These are phyloP conservation scores for Agaricus sinodeliciosus DNA, from an alignment of 768 basidiomycete species.

Conservation along the genomic window DNA sequence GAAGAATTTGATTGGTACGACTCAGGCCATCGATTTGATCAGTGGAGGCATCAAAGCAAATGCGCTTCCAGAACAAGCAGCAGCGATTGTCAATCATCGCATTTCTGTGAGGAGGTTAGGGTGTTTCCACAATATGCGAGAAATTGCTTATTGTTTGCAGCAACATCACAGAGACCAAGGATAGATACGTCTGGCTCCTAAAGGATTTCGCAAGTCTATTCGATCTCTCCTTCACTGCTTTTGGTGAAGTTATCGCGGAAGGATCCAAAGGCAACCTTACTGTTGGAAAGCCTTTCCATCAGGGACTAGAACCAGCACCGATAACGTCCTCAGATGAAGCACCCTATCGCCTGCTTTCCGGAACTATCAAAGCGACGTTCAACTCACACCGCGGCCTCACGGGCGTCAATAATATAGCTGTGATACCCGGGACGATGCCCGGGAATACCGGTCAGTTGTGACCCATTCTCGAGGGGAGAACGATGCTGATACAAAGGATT, in stretches of 20 bases:
- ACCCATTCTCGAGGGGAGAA: neutral
- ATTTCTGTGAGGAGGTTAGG: conserved; percentile 53
- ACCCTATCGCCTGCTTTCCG: conserved; percentile 49
- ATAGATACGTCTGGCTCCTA: conserved; percentile 39
- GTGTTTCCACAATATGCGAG: neutral
- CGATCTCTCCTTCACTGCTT: conserved; percentile 55
- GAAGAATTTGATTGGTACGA: conserved; percentile 54
- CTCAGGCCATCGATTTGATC: conserved; percentile 72
- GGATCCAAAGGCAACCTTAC: conserved; percentile 37
- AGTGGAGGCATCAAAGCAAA: conserved; percentile 69
- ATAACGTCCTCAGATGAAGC: conserved; percentile 44
- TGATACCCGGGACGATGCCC: conserved; percentile 50
- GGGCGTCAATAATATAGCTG: conserved; percentile 29
- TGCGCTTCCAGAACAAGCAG: conserved; percentile 71
- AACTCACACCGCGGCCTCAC: conserved; percentile 37
- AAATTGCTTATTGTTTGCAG: conserved; percentile 12
- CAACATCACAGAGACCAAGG: conserved; percentile 32
- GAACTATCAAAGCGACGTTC: conserved; percentile 58
- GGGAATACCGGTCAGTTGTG: conserved; percentile 46
- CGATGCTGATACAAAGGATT: conserved; percentile 1
- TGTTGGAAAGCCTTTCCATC: conserved; percentile 42
- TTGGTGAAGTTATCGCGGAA: conserved; percentile 36
- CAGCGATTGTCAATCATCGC: conserved; percentile 67
- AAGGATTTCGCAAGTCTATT: conserved; percentile 39
- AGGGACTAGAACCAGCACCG: conserved; percentile 61